A percentile compares a stretch with the other conserved stretches of the same genome.
These are phyloP conservation scores for Mycocentrospora acerina DNA, from an alignment of 2,329 filamentous ascomycete genomes.

Conservation along the genomic window DNA sequence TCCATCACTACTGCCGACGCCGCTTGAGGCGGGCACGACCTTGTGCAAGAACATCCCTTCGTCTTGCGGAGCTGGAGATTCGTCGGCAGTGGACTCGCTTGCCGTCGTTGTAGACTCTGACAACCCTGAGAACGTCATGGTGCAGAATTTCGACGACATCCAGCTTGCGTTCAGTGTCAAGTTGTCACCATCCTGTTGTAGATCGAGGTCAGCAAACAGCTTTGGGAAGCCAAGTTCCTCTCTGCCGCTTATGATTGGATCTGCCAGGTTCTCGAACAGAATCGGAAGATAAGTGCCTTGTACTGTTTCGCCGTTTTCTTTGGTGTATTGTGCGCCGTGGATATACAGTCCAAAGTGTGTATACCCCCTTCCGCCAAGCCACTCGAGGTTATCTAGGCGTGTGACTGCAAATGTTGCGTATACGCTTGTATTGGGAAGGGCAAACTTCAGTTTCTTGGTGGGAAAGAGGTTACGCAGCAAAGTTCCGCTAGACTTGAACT, in stretches of 20 bases:
- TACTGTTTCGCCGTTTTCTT: constrained; percentile 50
- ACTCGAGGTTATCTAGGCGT: constrained; percentile 54
- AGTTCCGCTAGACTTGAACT: constrained; percentile 45
- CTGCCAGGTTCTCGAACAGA: constrained; percentile 60
- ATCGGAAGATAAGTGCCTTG: constrained; percentile 59
- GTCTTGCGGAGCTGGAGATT: constrained; percentile 29
- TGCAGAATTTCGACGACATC: constrained; percentile 39
- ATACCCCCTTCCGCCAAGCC: constrained; percentile 63
- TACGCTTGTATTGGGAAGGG: constrained; percentile 39
- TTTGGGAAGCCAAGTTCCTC: constrained; percentile 66
- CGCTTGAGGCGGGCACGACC: constrained; percentile 59
- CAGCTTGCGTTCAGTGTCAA: constrained; percentile 45
- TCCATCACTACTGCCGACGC: constrained; percentile 35
- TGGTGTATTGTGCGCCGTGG: constrained; percentile 61
- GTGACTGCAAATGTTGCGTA: constrained; percentile 44
- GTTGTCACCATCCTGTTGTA: constrained; percentile 40
- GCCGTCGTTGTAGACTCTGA: constrained; percentile 9
- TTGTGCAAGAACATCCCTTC: constrained; percentile 57
- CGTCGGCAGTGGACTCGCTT: constrained; percentile 6
- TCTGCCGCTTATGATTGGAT: constrained; percentile 61
- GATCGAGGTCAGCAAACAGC: constrained; percentile 55
- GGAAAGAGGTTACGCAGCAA: constrained; percentile 46
- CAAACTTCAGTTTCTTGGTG: constrained; percentile 38
- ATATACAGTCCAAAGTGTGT: constrained; percentile 61
- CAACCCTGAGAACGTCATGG: constrained; percentile 30